Base-by-base conservation (phyloP, 225 moss, liverwort and hornwort genomes). In the Bryoerythrophyllum caledonicum region DNA sequence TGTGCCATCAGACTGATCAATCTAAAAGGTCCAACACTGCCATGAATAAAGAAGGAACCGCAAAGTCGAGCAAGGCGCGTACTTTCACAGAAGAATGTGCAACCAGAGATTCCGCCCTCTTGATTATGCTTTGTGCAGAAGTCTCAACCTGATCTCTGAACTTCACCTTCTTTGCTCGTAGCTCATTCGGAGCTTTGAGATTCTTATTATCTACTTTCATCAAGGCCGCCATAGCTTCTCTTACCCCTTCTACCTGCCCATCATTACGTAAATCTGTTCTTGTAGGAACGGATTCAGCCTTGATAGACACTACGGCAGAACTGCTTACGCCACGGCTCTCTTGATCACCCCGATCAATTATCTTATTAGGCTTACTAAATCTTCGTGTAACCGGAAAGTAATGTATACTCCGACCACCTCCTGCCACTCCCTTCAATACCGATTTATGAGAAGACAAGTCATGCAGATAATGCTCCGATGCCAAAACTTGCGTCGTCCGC, bases 401-500 rank as follows among this genome's bases (percentile, higher is more conserved):
- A 75, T 37, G 67, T 51, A 63, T 72, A 26, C 20, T 7, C 59
- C 90, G 76, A 11, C 82, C 83, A 57, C 86, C 85, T 49, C 90
- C 91, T 13, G 92, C 72, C 19, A 84, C 90, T 79, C 89, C 97
- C 81, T 94, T 94, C 81, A 91, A 61, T 38, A 95, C 91, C 70
- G 91, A 82, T 70, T 92, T 95, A 79, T 92, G 90, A 30, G 93
- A 85, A 63, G 95, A 91, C 76, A 95, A 80, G 69, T 92, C 93
- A 26, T 92, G 87, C 81, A 93, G 62, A 79, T 86, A 95, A 79
- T 87, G 93, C 81, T 92, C 99, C 54, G 86, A 89, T 23, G 92
- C 43, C 44, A 93, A 92, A 38, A 82, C 86, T 85, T 95, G 95
- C 67, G 91, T 90, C 65, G 93, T 92, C 84, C 99, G 87, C 69